phyloP scores from a whole-genome alignment of 2,329 filamentous ascomycete genomes.

The Boeremia exigua region DNA sequence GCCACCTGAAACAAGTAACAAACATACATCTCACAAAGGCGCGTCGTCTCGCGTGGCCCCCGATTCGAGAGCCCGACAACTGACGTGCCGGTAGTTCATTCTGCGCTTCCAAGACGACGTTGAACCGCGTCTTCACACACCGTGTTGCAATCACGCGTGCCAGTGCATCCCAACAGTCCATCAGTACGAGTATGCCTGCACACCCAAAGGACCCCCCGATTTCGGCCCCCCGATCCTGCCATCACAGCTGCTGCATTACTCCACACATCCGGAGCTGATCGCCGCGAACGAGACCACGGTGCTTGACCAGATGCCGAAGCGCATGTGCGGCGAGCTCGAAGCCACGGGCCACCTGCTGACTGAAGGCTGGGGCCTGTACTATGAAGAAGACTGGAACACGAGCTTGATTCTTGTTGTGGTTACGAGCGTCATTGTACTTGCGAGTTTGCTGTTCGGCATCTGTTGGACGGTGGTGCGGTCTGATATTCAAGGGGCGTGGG shows the following conservation, averaged over 20 bases:
- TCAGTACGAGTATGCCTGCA: slow-evolving; percentile 2
- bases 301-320: background rate
- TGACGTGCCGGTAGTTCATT: slow-evolving; percentile 9
- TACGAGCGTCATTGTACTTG: slow-evolving; percentile 6
- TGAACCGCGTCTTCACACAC: background rate
- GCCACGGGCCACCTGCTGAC: background rate
- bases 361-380: background rate
- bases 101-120: slow-evolving; percentile 18
- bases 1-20: no score
- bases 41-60: no score
- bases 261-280: background rate
- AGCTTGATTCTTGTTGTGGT: slow-evolving; percentile 8
- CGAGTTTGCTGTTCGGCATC: slow-evolving; percentile 28
- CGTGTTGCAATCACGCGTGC: background rate
- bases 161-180: background rate
- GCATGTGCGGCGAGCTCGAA: slow-evolving; percentile 2
- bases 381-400: background rate
- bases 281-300: background rate
- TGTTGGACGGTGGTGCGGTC: slow-evolving; percentile 27
- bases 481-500: slow-evolving; percentile 36
- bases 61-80: background rate
- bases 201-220: background rate
- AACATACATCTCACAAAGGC: no score
- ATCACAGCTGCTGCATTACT: slow-evolving; percentile 1
- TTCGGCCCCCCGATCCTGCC: background rate